A percentile compares a stretch with the other conserved stretches of the same genome.
These are phyloP conservation scores for Solanum chacoense DNA, from an alignment of 305 asterid genomes.

Conservation along the genomic window DNA sequence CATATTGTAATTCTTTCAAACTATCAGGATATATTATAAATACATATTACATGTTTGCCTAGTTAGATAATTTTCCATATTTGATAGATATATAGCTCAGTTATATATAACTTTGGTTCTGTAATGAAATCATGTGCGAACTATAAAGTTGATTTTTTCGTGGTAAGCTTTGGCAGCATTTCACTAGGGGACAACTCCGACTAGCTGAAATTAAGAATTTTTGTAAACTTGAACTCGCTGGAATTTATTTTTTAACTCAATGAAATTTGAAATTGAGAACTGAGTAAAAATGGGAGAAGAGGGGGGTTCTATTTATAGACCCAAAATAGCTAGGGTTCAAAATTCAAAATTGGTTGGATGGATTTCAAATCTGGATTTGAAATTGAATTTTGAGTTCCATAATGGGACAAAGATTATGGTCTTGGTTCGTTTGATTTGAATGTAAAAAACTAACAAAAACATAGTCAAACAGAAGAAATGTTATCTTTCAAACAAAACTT, in stretches of 20 bases:
- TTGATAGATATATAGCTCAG: background rate
- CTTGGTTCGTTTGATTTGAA: background rate
- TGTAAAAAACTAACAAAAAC: no score
- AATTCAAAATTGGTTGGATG: background rate
- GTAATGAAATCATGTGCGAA: background rate
- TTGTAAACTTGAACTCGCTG: background rate
- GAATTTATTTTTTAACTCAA: background rate
- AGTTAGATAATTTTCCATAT: background rate
- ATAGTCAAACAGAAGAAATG: no score
- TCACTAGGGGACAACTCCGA: background rate
- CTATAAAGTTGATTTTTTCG: background rate
- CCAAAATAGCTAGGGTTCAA: background rate
- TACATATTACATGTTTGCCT: background rate
- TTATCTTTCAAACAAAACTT: no score
- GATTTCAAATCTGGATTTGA: background rate
- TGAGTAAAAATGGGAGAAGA: background rate
- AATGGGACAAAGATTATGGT: background rate
- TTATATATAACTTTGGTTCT: no score
- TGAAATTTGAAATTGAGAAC: background rate
- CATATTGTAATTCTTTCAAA: background rate
- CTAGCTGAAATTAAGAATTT: background rate
- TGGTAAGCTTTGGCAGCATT: background rate
- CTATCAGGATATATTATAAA: background rate
- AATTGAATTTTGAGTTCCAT: background rate
- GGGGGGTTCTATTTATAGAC: background rate